Base-by-base conservation (phyloP, 2,329 filamentous ascomycete genomes). In the Orbilia brochopaga region DNA sequence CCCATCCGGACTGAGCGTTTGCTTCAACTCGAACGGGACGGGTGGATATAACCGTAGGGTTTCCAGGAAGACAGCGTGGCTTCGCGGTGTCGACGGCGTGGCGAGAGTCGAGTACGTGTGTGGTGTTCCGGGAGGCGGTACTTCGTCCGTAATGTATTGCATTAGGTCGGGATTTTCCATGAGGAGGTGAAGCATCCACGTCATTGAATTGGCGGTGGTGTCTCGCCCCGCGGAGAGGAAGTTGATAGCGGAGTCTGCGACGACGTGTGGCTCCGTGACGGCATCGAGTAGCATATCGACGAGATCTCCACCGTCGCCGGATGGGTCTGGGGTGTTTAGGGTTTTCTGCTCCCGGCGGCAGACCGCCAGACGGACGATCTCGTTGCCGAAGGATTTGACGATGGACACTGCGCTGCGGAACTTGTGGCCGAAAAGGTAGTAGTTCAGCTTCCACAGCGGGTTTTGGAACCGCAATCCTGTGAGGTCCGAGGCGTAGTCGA, bases 11-110 rank as follows among this genome's bases (percentile, higher is more conserved):
- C 65, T 72, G 1, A 89, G 80, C 0, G 82, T 83, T 78, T 89
- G 85, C 76, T 86, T 87, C 74, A 89, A 84, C 76, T 89, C 87
- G 70, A 89, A 86, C 0, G 87, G 87, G 27, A 89, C 84, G 1
- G 86, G 86, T 1, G 87, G 87, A 74, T 85, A 87, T 5, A 88
- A 80, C 2, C 87, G 83, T 1, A 89, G 79, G 1, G 84, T 78
- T 76, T 89, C 87, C 77, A 87, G 86, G 76, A 88, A 87, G 11
- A 85, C 82, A 40, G 87, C 85, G 13, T 72, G 67, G 27, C 67
- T 72, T 42, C 46, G 64, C 0, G 67, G 67, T 8, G 67, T 72
- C 6, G 60, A 15, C 2, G 50, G 19, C 6, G 67, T 65, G 51
- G 55, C 61, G 17, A 72, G 37, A 23, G 48, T 65, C 30, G 67